A percentile compares a stretch with the other conserved stretches of the same genome.
Evolutionary conservation across 495 filamentous ascomycete species (phyloP).

Genomic region (Podospora comata): DNA sequence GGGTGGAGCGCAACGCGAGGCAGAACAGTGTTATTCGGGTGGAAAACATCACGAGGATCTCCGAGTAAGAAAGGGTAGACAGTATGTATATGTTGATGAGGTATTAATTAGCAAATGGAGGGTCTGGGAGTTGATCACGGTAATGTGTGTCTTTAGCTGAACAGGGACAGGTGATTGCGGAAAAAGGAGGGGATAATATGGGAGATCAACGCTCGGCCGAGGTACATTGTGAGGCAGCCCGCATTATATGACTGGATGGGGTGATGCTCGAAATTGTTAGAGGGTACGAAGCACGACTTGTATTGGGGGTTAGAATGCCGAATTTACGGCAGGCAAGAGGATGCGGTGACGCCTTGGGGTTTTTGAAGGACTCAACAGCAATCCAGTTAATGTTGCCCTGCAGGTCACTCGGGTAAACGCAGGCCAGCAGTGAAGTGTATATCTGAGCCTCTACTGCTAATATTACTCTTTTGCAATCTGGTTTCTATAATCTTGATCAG

Average conservation of each 20-base stretch:
- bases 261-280: neutral
- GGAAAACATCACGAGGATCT: constrained; percentile 60
- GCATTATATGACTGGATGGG: neutral
- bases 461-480: neutral
- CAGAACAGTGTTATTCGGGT: constrained; percentile 84
- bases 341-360: neutral
- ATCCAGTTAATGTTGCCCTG: no score
- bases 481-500: neutral
- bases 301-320: constrained; percentile 11
- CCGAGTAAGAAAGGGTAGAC: constrained; percentile 27
- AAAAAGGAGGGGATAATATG: neutral
- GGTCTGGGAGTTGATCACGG: neutral
- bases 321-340: neutral
- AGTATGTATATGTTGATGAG: neutral
- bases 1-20: constrained; percentile 75
- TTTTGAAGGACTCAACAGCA: neutral
- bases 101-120: neutral
- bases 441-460: neutral
- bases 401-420: neutral
- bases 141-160: neutral
- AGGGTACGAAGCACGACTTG: neutral
- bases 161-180: neutral
- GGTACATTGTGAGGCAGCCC: neutral
- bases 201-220: neutral
- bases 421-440: neutral